These are phyloP conservation scores for Sclerotinia sclerotiorum DNA, from an alignment of 2,329 filamentous ascomycete genomes.

Conservation along the genomic window DNA sequence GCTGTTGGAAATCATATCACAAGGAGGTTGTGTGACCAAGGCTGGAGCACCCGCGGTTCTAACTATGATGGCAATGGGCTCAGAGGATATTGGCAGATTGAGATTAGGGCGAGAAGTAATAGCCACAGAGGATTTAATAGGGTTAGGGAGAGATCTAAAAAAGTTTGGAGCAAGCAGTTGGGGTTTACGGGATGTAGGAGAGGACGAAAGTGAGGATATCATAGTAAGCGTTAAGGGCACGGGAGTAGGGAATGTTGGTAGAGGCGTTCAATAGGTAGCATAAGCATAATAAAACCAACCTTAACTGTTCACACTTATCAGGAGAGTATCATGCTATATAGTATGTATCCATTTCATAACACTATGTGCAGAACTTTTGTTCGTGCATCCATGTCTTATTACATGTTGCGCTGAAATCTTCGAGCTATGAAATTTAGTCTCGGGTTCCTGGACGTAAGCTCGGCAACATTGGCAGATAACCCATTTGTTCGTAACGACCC, in stretches of 20 bases:
- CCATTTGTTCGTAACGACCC: constrained; percentile 36
- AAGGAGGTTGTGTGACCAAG: constrained; percentile 77
- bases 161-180: constrained; percentile 89
- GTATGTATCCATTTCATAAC: not conserved
- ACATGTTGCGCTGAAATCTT: constrained; percentile 34
- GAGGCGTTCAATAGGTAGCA: constrained; percentile 62
- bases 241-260: constrained; percentile 91
- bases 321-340: not conserved
- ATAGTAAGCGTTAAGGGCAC: constrained; percentile 88
- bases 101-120: constrained; percentile 79
- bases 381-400: constrained; percentile 22
- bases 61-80: constrained; percentile 95
- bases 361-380: not conserved
- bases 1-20: constrained; percentile 76
- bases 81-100: constrained; percentile 88
- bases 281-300: constrained; percentile 45
- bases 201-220: constrained; percentile 64
- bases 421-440: constrained; percentile 34
- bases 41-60: constrained; percentile 73
- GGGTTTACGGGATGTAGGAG: constrained; percentile 77
- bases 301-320: not conserved
- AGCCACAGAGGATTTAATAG: constrained; percentile 76
- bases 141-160: constrained; percentile 78
- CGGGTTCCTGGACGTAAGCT: constrained; percentile 31
- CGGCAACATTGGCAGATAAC: constrained; percentile 36